phyloP scores from a whole-genome alignment of 2,329 filamentous ascomycete genomes.

The Phoma herbarum region DNA sequence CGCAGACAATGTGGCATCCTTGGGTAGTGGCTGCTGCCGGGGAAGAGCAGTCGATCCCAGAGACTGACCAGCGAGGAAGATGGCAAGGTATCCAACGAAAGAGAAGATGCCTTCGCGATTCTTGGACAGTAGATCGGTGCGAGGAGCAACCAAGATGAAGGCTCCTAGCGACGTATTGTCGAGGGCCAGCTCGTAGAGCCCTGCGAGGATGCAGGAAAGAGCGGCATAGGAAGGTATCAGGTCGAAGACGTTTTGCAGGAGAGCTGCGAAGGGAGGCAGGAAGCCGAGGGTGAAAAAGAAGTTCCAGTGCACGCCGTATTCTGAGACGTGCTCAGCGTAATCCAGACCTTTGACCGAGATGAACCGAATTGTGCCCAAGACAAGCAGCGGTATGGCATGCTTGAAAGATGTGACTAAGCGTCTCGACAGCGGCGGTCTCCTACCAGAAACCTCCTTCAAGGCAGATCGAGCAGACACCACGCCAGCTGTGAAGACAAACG shows the following conservation, averaged over 20 bases:
- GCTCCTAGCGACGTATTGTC: conserved; percentile 78
- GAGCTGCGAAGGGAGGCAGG: conserved; percentile 85
- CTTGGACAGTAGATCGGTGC: conserved; percentile 80
- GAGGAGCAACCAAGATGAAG: conserved; percentile 83
- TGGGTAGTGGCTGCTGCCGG: conserved; percentile 55
- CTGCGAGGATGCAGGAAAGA: conserved; percentile 73
- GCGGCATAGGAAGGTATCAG: conserved; percentile 79
- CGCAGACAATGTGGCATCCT: conserved; percentile 53
- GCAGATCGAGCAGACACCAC: conserved; percentile 86
- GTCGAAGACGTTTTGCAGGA: conserved; percentile 77
- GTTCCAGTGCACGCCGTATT: conserved; percentile 99
- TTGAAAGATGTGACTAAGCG: conserved; percentile 74
- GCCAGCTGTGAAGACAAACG: conserved; percentile 94
- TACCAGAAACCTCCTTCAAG: conserved; percentile 71
- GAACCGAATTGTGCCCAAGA: conserved; percentile 81
- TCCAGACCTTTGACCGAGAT: conserved; percentile 92
- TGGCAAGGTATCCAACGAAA: conserved; percentile 91
- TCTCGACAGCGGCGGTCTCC: conserved; percentile 58
- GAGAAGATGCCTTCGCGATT: conserved; percentile 97
- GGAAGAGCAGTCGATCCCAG: conserved; percentile 83
- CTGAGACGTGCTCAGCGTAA: conserved; percentile 95
- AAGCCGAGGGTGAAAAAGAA: conserved; percentile 97
- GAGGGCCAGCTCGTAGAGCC: conserved; percentile 77
- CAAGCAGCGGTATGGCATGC: conserved; percentile 82
- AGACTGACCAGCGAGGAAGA: conserved; percentile 89